Base-by-base conservation (phyloP, 371 early-diverging fungal species). In the Mucor velutinosus region DNA sequence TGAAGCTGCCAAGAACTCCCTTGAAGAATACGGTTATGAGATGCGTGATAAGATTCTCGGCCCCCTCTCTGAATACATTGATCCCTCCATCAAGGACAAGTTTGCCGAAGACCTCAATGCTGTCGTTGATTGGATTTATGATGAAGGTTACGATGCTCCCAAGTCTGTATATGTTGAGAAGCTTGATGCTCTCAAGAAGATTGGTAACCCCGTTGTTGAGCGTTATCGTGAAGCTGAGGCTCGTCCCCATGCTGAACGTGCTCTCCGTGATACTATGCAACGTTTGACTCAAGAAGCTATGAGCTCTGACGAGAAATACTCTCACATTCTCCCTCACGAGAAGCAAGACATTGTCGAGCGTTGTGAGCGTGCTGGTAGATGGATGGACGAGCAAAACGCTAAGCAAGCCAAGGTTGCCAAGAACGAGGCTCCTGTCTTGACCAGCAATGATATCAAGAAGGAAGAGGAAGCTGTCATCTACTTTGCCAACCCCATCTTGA, bases 21-120 rank as follows among this genome's bases (percentile, higher is more conserved):
- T 99, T 62, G 99, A 99, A 81, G 98, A 98, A 84, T 99, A 96
- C 81, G 95, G 97, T 62, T 99, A 99, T 81, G 95, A 97, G n/a
- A 93, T 91, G 69, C 94, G 99, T 67, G 84, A 86, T 79, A 95
- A 97, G 92, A 78, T 97, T 64, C 69, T 74, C 25, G 84, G 87
- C 65, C 83, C 85, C 47, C 93, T 90, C 84, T 70, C 83, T 62
- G 91, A 89, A 8, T 97, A 83, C 78, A 85, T 94, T 60, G 83
- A 90, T 75, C 93, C 94, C 33, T 65, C 76, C 17, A 86, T 89
- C 79, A 89, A 92, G 82, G 87, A 89, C 8, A 75, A 82, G 68
- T 94, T 95, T 81, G 69, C 87, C 67, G 65, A 73, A 51, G 84
- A 87, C 39, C 84, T 97, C 64, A 91, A 86, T 72, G 90, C 82